Conservation (phyloP, 495 filamentous ascomycete species). For the Penicilliopsis zonata region DNA sequence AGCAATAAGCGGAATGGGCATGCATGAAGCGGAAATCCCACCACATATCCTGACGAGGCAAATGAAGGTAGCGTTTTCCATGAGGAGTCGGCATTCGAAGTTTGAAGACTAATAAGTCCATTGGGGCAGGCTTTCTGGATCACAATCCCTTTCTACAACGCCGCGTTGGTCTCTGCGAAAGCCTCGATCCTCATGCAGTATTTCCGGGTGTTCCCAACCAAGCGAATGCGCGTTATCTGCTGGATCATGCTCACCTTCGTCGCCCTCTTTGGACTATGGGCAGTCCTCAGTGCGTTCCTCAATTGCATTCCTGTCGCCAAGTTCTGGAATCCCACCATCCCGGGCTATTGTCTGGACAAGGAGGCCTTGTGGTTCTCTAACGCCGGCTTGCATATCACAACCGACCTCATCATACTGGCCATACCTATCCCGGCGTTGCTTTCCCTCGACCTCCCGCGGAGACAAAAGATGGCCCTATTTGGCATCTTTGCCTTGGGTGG, state of each 20-base stretch:
- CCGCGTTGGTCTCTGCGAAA: constrained; percentile 38
- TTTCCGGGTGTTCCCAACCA: constrained; percentile 33
- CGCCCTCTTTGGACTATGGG: constrained; percentile 27
- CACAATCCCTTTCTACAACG: constrained; percentile 36
- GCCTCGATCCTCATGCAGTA: constrained; percentile 39
- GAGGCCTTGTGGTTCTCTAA: constrained; percentile 38
- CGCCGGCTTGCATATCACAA: constrained; percentile 38
- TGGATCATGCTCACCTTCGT: constrained; percentile 30
- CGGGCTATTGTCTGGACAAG: constrained; percentile 25
- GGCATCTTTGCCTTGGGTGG: constrained; percentile 39
- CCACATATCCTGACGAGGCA: constrained; percentile 19
- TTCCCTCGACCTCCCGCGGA: constrained; percentile 30
- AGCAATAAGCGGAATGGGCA: constrained; percentile 28
- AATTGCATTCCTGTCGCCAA: constrained; percentile 36
- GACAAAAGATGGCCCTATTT: constrained; percentile 34
- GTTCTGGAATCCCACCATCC: constrained; percentile 24
- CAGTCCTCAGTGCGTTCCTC: constrained; percentile 29
- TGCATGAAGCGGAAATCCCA: constrained; percentile 25
- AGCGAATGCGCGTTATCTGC: constrained; percentile 25
- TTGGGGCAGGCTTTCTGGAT: constrained; percentile 29
- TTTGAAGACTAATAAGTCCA: neutral
- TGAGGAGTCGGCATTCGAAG: neutral
- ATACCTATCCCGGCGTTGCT: constrained; percentile 38
- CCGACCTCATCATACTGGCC: constrained; percentile 38
- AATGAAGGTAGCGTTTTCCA: constrained; percentile 20